Evolutionary conservation across 345 rosid genomes (phyloP).

Genomic region (Syzygium aromaticum): DNA sequence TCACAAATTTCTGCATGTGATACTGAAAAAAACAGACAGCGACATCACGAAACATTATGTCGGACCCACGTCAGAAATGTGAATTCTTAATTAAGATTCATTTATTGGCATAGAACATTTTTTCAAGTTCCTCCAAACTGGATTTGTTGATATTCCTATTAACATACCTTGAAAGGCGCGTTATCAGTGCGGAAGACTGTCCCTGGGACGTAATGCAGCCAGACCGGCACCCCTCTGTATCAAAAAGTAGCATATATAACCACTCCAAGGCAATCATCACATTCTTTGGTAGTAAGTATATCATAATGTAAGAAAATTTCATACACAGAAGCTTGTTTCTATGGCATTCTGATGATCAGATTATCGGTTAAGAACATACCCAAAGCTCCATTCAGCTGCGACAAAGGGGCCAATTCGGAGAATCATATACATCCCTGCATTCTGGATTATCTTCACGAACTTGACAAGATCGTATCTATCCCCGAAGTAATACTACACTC

Average conservation of each 20-base stretch:
- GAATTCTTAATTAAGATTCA: neutral
- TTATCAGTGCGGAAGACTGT: slow-evolving; percentile 79
- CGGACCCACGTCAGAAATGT: neutral
- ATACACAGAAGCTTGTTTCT: neutral
- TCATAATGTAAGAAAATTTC: neutral
- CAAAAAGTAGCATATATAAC: neutral
- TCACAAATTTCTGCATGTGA: slow-evolving; percentile 77
- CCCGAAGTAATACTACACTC: slow-evolving; percentile 58
- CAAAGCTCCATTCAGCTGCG: slow-evolving; percentile 92
- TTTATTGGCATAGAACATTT: neutral
- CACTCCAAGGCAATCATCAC: neutral
- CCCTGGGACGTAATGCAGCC: slow-evolving; percentile 89
- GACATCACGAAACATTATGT: neutral
- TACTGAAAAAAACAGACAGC: slow-evolving; percentile 30
- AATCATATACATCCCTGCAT: slow-evolving; percentile 83
- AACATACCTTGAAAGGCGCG: slow-evolving; percentile 68
- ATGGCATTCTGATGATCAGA: neutral
- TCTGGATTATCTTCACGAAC: slow-evolving; percentile 78
- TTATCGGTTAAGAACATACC: slow-evolving; percentile 29
- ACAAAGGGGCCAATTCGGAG: slow-evolving; percentile 95
- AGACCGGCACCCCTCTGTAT: slow-evolving; percentile 75
- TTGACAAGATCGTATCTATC: slow-evolving; percentile 84
- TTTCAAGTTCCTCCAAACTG: neutral
- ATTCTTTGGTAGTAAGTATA: neutral
- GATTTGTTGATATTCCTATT: neutral